These are phyloP conservation scores for Aspergillus luchuensis DNA, from an alignment of 2,329 filamentous ascomycete genomes.

Conservation along the genomic window DNA sequence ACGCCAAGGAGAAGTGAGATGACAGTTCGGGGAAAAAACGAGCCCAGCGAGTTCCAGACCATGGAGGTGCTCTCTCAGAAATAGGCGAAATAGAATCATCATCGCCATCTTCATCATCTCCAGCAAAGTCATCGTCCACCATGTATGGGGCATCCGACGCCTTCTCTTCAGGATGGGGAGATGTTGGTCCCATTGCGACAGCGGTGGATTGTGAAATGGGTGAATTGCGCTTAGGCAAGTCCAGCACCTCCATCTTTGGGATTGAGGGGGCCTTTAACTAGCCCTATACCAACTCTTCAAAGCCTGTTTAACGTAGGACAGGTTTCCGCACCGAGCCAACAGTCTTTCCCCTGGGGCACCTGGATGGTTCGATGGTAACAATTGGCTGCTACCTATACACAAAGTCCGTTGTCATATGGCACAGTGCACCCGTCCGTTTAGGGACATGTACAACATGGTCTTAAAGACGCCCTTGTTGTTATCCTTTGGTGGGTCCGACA, in stretches of 20 bases:
- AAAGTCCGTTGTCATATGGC: neutral
- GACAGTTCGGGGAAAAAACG: constrained; percentile 37
- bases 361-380: neutral
- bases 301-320: neutral
- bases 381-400: neutral
- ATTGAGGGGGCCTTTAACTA: neutral
- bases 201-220: neutral
- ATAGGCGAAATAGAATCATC: constrained; percentile 29
- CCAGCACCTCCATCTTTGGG: neutral
- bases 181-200: neutral
- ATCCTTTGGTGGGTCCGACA: neutral
- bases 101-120: constrained; percentile 15
- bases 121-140: constrained; percentile 3
- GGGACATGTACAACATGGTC: neutral
- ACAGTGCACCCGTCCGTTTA: neutral
- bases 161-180: neutral
- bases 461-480: neutral
- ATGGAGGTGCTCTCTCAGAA: constrained; percentile 21
- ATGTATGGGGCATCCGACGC: neutral
- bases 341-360: neutral
- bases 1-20: constrained; percentile 29
- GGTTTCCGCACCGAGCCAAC: neutral
- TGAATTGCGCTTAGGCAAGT: neutral
- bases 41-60: constrained; percentile 23
- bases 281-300: neutral